Conservation (phyloP, 148 eudicot species). For the Oxyria digyna region DNA sequence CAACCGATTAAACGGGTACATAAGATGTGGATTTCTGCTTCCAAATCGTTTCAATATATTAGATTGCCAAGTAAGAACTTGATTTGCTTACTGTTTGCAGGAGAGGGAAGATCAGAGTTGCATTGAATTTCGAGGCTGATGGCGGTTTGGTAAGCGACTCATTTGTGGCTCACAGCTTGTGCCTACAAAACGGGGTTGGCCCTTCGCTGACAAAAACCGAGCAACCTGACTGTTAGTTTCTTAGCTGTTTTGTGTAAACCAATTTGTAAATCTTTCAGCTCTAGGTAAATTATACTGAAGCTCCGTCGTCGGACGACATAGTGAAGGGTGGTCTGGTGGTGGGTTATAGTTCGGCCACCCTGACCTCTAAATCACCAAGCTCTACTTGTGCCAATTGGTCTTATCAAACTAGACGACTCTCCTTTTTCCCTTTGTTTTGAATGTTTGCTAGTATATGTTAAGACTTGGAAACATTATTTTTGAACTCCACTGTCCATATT, state of each 20-base stretch:
- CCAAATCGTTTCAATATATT: not conserved
- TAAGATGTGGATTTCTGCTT: not conserved
- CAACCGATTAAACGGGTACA: slow-evolving; percentile 81
- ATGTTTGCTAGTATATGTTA: no score
- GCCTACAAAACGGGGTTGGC: slow-evolving; percentile 50
- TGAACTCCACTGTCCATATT: no score
- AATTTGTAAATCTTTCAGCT: slow-evolving; percentile 23
- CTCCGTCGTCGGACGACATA: not conserved
- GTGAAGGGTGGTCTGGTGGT: not conserved
- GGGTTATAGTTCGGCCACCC: not conserved
- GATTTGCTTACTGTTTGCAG: slow-evolving; percentile 17
- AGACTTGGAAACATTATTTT: no score
- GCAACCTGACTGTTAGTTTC: slow-evolving; percentile 45
- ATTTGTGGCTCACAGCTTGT: slow-evolving; percentile 65
- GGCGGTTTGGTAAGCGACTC: slow-evolving; percentile 83
- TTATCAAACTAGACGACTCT: not conserved
- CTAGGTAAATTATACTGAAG: not conserved
- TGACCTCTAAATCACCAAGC: not conserved
- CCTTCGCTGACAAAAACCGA: slow-evolving; percentile 39
- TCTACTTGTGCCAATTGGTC: not conserved
- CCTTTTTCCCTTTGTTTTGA: not conserved
- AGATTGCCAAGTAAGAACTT: not conserved
- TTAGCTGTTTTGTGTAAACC: slow-evolving; percentile 18
- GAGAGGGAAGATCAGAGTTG: slow-evolving; percentile 50
- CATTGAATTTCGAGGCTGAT: slow-evolving; percentile 67